phyloP scores from a whole-genome alignment of 768 basidiomycete genomes.

The Tremella yokohamensis region DNA sequence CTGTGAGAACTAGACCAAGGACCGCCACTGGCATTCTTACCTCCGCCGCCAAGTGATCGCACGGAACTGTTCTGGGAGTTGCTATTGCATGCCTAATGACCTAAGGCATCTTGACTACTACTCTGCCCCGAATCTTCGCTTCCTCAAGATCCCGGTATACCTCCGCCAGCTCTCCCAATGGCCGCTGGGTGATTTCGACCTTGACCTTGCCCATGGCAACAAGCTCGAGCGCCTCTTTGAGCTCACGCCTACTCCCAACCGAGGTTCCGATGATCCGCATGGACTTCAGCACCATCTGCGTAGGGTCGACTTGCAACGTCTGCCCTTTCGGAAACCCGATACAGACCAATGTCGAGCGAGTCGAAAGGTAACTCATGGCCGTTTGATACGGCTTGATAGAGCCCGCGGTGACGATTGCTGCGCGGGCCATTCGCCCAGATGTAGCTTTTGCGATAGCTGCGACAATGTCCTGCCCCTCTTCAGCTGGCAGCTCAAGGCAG shows the following conservation, averaged over 20 bases:
- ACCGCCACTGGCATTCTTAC: no score
- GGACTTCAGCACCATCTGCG: neutral
- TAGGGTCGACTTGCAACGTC: neutral
- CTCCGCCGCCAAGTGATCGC: no score
- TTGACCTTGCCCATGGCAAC: conserved; percentile 7
- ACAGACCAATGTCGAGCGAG: conserved; percentile 1
- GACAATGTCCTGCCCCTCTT: neutral
- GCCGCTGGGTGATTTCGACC: neutral
- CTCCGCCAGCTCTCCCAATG: conserved; percentile 3
- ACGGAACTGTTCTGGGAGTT: no score
- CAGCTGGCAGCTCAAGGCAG: neutral
- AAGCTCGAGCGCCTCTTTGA: neutral
- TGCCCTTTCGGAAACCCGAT: neutral
- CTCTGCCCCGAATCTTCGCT: neutral
- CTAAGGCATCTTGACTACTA: no score
- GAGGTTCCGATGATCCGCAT: conserved; percentile 1
- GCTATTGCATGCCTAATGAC: no score
- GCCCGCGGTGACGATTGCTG: conserved; percentile 3
- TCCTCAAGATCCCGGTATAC: neutral
- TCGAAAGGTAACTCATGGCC: neutral
- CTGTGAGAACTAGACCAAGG: no score
- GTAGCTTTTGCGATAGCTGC: neutral
- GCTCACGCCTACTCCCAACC: neutral
- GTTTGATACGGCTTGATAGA: neutral
- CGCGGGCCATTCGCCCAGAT: neutral